Evolutionary conservation across 345 rosid genomes (phyloP), one percentile per base, ranked within the genome.

Genomic region (Aquilaria malaccensis): DNA sequence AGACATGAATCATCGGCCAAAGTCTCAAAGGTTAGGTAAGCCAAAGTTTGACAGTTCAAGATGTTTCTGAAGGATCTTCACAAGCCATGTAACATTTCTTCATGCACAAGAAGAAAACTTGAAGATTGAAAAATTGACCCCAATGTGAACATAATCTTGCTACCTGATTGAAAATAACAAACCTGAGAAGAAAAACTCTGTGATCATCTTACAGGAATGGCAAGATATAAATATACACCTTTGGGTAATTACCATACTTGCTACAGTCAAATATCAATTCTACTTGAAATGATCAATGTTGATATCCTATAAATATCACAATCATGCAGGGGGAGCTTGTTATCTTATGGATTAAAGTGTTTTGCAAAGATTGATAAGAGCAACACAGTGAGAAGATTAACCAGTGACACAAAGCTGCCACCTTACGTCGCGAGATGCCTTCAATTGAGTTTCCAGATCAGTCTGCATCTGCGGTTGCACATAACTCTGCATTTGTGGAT

Each of bases 391-490:
- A 59, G 62, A 61, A 74, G 51, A 64, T 63, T 62, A 74, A 74
- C 70, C 70, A 78, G 68, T 63, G 67, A 76, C 78, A 80, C 78
- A 76, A 61, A 81, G 91, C 73, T 68, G 96, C 83, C 93, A 87
- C 94, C 97, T 93, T 89, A 93, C 98, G 79, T 93, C 98, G 75
- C 96, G 98, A 76, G 98, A 93, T 68, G 97, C 98, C 85, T 93
- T 93, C 63, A 89, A 81, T 72, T 93, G 99, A 79, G 85, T 84
- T 58, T 88, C 99, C 61, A 76, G 88, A 69, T 93, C 96, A 15
- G 79, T 65, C 77, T 81, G 86, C 62, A 59, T 58, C 30, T 68
- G 76, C 12, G 74, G 52, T 67, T 74, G 82, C 53, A 56, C 66
- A 61, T 73, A 74, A 22, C 63, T 59, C 63, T 66, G 77, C 67